Evolutionary conservation across 257 asterid genomes (phyloP), one percentile per base, ranked within the genome.

Genomic region (Verbena officinalis): DNA sequence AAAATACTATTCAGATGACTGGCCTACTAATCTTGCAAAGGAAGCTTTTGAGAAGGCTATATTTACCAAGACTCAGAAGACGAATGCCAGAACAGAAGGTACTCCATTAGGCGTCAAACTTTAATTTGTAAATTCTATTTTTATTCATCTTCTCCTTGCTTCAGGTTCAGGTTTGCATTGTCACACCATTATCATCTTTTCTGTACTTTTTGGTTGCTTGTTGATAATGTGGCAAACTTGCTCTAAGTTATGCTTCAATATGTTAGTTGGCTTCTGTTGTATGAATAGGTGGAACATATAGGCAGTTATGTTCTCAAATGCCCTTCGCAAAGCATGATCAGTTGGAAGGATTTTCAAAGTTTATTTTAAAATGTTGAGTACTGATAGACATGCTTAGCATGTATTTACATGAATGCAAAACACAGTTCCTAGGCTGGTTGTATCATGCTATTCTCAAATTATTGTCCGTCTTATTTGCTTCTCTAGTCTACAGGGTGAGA

Each of bases 31-130:
- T 73, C 64, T 51, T 57, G 81, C 88, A 1, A 84, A 82, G 60
- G 84, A 79, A 50, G 79, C 81, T 31, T 82, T 82, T 64, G 91
- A 84, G 73, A 84, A 84, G 79, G 67, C 86, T 40, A 68, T 80
- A 23, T 84, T 82, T 69, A 67, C 74, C 61, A 84, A 84, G 73
- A 84, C 91, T 51, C 88, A 82, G 46, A 84, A 84, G 81, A 84
- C 83, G 10, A 84, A 71, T 68, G 91, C 88, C 13, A 81, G 91
- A 23, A 64, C 86, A 23, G 91, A 84, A 80, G 84, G 91, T 84
- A 22, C 27, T 38, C 22, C 43, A 2, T 50, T 30, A 58, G 12
- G 58, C 55, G n/a, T 17, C 5, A 14, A 51, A 19, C 49, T 8
- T 65, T 57, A n/a, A 13, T 27, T 7, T 42, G 7, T 62, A 1